Evolutionary conservation across 352 stramenopile species (phyloP), one percentile per base, ranked within the genome.

Genomic region (Blastocystis sp.): DNA sequence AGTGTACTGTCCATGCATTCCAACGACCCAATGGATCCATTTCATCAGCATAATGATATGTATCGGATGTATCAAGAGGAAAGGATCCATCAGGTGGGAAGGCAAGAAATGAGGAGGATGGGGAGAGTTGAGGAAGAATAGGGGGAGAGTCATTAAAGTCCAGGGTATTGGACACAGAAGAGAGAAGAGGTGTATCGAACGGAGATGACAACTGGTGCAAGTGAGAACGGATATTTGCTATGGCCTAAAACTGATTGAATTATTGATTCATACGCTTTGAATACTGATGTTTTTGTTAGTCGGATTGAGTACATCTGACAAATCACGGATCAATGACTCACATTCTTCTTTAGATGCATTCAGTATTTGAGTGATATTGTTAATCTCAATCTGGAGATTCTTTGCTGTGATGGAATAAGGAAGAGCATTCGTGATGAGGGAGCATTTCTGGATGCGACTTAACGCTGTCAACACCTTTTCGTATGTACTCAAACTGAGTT

Each of bases 321-420:
- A 11, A 56, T 78, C 66, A 57, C 37, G 66, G 22, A 78, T 42
- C 30, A 78, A 22, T 54, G 33, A n/a, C 22, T 56, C 37, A 22
- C 37, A 59, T 56, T 78, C 66, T 22, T 58, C n/a, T 56, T 78
- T 78, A 78, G 33, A 78, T 78, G 37, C 33, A 42, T 54, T 35
- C 66, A 78, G 37, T 35, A 54, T 30, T 5, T 53, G 24, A 33
- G 24, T 7, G 37, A 78, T 78, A 19, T 24, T 58, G 27, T 30
- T 40, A 15, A 78, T 30, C 37, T 78, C 66, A 7, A 27, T 17
- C 44, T 78, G 35, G 19, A 78, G 17, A 24, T 19, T 42, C 22
- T 56, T 78, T 78, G 30, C 17, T 19, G 37, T 42, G 22, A 51
- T 53, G 30, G 37, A 57, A 51, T 57, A 54, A 7, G 66, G 30